These are phyloP conservation scores for Medicago arabica DNA, from an alignment of 306 rosid species.

Conservation along the genomic window DNA sequence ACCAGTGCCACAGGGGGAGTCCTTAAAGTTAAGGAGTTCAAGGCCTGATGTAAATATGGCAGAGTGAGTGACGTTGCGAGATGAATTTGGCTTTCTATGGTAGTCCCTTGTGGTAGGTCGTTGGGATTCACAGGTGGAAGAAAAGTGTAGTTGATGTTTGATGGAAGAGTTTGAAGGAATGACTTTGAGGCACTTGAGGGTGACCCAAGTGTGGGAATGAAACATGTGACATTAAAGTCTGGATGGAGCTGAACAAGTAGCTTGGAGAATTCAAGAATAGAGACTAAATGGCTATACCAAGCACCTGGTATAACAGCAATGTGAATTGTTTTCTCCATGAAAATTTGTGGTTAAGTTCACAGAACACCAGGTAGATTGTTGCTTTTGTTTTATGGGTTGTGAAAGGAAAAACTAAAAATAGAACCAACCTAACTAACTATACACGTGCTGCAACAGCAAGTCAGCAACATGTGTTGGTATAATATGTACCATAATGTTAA, in stretches of 20 bases:
- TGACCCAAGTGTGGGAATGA: background rate
- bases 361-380: background rate
- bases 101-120: background rate
- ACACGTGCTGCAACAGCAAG: background rate
- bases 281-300: background rate
- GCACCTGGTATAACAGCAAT: constrained; percentile 25
- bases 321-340: constrained; percentile 31
- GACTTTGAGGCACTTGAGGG: background rate
- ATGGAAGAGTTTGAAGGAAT: background rate
- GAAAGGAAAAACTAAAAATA: background rate
- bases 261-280: background rate
- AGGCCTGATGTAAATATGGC: constrained; percentile 8
- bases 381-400: background rate
- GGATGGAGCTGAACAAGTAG: background rate
- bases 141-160: background rate
- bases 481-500: background rate
- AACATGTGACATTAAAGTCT: background rate
- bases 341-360: background rate
- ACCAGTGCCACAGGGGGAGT: constrained; percentile 20
- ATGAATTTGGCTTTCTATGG: background rate
- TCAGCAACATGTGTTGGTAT: background rate
- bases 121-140: background rate
- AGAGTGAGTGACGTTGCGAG: background rate
- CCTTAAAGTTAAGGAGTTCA: constrained; percentile 13
- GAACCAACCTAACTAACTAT: background rate